A percentile compares a stretch with the other conserved stretches of the same genome.
These are phyloP conservation scores for Spergularia azorica DNA, from an alignment of 179 eudicot genomes.

Conservation along the genomic window DNA sequence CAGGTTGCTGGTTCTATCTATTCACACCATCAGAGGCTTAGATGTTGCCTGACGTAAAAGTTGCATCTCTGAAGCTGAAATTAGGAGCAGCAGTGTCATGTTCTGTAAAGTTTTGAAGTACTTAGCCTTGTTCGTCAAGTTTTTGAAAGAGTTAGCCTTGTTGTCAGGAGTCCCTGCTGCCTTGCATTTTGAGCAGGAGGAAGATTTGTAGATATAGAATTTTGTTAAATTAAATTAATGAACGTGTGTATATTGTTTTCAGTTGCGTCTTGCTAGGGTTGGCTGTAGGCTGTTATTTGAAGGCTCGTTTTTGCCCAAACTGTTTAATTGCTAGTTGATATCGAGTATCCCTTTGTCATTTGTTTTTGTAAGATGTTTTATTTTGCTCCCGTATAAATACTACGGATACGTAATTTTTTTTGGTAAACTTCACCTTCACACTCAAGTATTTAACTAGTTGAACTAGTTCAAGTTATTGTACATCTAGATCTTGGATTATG, in stretches of 20 bases:
- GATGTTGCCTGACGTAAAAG: constrained; percentile 1
- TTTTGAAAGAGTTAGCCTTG: neutral
- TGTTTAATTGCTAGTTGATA: no score
- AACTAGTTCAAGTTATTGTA: no score
- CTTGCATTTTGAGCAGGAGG: constrained; percentile 5
- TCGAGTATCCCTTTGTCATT: no score
- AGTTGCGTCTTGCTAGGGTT: neutral
- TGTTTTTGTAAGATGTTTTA: no score
- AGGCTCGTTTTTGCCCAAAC: neutral
- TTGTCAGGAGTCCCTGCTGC: neutral
- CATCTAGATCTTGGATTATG: no score
- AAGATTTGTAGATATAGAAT: neutral
- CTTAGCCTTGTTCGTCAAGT: neutral
- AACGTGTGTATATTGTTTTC: neutral
- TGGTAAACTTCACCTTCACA: no score
- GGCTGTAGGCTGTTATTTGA: neutral
- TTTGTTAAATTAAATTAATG: neutral
- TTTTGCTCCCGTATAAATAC: neutral
- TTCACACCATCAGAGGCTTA: neutral
- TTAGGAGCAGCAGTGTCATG: constrained; percentile 7
- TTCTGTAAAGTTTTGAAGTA: no score
- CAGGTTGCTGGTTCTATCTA: neutral
- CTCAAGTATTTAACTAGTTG: no score
- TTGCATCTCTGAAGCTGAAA: neutral
- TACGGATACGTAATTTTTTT: no score